Evolutionary conservation across 768 basidiomycete species (phyloP), one percentile per base, ranked within the genome.

Genomic region (Lactarius hengduanensis): DNA sequence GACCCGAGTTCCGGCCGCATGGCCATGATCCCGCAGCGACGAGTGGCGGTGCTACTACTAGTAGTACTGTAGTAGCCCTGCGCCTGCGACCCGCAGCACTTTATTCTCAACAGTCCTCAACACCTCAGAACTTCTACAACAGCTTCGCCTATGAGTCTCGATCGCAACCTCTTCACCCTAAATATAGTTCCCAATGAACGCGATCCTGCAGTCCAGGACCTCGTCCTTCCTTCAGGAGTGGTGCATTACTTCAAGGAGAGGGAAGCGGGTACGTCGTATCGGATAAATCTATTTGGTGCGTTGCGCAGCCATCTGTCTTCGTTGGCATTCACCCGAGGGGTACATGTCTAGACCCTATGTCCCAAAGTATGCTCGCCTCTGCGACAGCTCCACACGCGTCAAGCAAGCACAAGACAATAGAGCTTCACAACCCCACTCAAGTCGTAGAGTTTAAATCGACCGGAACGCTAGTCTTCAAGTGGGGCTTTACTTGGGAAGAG

Each of bases 101-200:
- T 36, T 36, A 13, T 36, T 36, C 36, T 36, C 11, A 36, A 13
- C 11, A 13, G 7, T 28, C 18, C 32, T n/a, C 26, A 15, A 26
- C 11, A 16, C 47, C 30, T n/a, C 22, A 45, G 2, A 38, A 9
- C 54, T 10, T 22, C 22, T 13, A 10, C 38, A n/a, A 32, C 47
- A 22, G n/a, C 15, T 20, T 28, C 30, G 32, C 20, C 45, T 16
- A 93, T 93, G 92, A 91, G 90, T 73, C 79, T 94, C 62, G 92
- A 94, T 75, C 84, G 91, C 75, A 94, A 93, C 74, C 79, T 94
- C 13, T 94, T 94, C 78, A 94, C 92, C 3, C 85, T 94, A 62
- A 76, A 83, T 69, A 77, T 92, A 63, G 82, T 83, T 0, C 84
- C 84, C 6, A 84, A 83, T 73, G 76, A 84, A 65, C 82, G 86